Evolutionary conservation across 768 basidiomycete genomes (phyloP).

Genomic region (Amanita polypyramis): DNA sequence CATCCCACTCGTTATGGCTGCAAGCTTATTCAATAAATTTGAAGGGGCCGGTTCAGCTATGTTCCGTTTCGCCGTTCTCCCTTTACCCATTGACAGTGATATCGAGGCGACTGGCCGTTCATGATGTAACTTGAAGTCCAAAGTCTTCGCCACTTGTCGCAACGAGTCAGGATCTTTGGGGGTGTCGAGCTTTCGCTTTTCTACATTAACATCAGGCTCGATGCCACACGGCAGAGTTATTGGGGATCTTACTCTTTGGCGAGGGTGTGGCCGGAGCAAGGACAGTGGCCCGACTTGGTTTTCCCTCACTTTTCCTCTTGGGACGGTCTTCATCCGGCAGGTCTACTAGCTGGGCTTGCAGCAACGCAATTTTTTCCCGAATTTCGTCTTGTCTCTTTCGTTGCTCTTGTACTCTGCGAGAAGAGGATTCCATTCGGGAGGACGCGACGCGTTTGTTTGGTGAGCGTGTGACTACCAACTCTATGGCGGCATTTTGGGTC

Average conservation of each 20-base stretch:
- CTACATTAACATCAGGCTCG: conserved; percentile 12
- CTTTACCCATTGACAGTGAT: conserved; percentile 5
- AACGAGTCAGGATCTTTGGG: neutral
- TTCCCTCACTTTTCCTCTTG: conserved; percentile 19
- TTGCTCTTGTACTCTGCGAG: conserved; percentile 28
- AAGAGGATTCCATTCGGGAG: conserved; percentile 47
- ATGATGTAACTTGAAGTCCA: conserved; percentile 4
- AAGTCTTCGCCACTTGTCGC: neutral
- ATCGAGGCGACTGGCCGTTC: conserved; percentile 2
- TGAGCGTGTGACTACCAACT: neutral
- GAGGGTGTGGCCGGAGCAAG: conserved; percentile 56
- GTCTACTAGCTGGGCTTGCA: conserved; percentile 45
- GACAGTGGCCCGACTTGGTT: conserved; percentile 20
- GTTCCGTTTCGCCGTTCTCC: conserved; percentile 6
- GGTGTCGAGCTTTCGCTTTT: conserved; percentile 34
- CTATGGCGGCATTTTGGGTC: no score
- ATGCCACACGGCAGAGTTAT: neutral
- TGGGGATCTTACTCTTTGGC: conserved; percentile 24
- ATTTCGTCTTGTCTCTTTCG: conserved; percentile 37
- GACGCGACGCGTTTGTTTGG: conserved; percentile 10
- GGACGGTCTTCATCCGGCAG: conserved; percentile 27
- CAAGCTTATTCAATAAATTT: conserved; percentile 39
- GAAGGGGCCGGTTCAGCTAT: conserved; percentile 36
- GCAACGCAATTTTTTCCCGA: conserved; percentile 38
- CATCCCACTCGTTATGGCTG: neutral